Percentiles rank a stretch among this genome's conserved stretches.
Conservation (phyloP, 768 basidiomycete genomes). For the Mycena epipterygia region DNA sequence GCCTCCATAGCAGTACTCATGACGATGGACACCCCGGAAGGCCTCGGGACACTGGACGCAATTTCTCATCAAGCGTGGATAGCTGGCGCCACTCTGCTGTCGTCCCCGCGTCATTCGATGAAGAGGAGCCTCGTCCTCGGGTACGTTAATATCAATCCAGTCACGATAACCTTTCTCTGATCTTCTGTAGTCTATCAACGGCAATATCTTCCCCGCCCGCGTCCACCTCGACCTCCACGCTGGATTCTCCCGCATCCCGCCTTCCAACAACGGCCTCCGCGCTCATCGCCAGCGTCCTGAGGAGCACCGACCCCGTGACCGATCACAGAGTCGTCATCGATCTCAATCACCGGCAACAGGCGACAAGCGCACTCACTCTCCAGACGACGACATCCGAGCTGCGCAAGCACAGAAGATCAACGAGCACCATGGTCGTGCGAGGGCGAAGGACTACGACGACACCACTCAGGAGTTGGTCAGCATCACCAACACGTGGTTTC, state of each 20-base stretch:
- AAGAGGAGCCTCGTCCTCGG: not conserved
- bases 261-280: not conserved
- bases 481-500: constrained; percentile 32
- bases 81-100: constrained; percentile 9
- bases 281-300: not conserved
- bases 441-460: constrained; percentile 37
- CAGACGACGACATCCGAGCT: constrained; percentile 5
- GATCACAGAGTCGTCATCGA: not conserved
- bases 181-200: constrained; percentile 3
- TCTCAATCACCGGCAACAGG: not conserved
- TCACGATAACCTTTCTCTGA: not conserved
- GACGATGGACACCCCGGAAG: not conserved
- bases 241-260: not conserved
- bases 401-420: constrained; percentile 1
- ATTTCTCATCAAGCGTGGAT: not conserved
- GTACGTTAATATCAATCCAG: not conserved
- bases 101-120: not conserved
- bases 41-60: not conserved
- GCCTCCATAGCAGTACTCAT: not conserved
- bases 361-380: constrained; percentile 22
- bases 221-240: constrained; percentile 4
- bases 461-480: constrained; percentile 37
- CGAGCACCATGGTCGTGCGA: not conserved
- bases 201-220: not conserved
- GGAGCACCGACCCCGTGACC: not conserved